These are phyloP conservation scores for Barnettozyma populi DNA, from an alignment of 805 yeast species.

Conservation along the genomic window DNA sequence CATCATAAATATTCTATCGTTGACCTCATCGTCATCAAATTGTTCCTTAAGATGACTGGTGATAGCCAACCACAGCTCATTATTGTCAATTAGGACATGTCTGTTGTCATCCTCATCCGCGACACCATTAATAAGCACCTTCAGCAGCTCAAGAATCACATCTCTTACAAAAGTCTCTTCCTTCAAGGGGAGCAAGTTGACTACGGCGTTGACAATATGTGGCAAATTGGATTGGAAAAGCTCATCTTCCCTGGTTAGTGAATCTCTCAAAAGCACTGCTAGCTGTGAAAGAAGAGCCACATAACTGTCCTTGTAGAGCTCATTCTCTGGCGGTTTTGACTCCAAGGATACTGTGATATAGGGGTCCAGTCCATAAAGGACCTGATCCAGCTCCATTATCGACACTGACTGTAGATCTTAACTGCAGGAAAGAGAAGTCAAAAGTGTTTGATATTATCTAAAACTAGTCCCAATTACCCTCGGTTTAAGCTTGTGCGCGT, in stretches of 20 bases:
- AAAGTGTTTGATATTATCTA: neutral
- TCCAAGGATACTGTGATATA: constrained; percentile 17
- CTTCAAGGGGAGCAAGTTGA: constrained; percentile 7
- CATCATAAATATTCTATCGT: constrained; percentile 14
- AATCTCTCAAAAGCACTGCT: constrained; percentile 21
- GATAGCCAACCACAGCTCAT: constrained; percentile 7
- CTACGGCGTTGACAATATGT: constrained; percentile 12
- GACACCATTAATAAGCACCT: constrained; percentile 24
- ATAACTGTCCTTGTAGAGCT: constrained; percentile 21
- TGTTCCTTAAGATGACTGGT: constrained; percentile 13
- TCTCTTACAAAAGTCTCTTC: constrained; percentile 7
- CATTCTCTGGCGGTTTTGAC: constrained; percentile 5
- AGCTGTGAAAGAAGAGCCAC: constrained; percentile 19
- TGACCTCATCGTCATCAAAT: constrained; percentile 20
- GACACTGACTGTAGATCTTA: neutral
- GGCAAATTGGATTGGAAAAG: constrained; percentile 13
- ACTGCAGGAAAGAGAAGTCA: neutral
- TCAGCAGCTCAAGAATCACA: constrained; percentile 14
- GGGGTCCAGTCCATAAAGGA: constrained; percentile 21
- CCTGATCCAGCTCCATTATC: constrained; percentile 23
- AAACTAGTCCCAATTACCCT: neutral
- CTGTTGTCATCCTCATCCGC: constrained; percentile 24
- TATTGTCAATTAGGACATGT: constrained; percentile 6
- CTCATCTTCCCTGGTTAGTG: constrained; percentile 11
- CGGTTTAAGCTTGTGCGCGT: neutral